Evolutionary conservation across 257 asterid species (phyloP).

Genomic region (Prunella vulgaris): DNA sequence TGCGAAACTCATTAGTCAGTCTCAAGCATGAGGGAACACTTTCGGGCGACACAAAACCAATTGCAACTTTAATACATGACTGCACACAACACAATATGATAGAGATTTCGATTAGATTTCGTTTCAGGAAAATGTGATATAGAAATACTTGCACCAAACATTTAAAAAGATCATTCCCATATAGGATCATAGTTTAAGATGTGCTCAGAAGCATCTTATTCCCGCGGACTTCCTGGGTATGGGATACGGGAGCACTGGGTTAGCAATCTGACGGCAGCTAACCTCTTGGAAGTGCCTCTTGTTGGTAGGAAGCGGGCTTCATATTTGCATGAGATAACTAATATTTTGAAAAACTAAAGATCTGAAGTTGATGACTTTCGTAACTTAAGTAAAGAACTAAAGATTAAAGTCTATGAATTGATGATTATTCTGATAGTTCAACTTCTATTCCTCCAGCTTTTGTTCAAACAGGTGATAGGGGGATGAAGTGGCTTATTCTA

Average conservation of each 20-base stretch:
- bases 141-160: background rate
- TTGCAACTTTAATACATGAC: constrained; percentile 47
- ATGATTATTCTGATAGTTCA: too few relatives aligned
- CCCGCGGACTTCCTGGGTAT: too few relatives aligned
- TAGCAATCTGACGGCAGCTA: too few relatives aligned
- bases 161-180: background rate
- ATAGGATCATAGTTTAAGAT: background rate
- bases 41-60: constrained; percentile 49
- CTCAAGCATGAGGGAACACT: constrained; percentile 29
- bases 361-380: too few relatives aligned
- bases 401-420: too few relatives aligned
- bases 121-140: background rate
- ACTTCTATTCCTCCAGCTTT: background rate
- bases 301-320: too few relatives aligned
- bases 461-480: background rate
- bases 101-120: background rate
- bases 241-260: too few relatives aligned
- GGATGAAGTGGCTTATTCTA: background rate
- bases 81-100: constrained; percentile 23
- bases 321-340: too few relatives aligned
- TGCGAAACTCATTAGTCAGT: constrained; percentile 38
- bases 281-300: too few relatives aligned
- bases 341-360: too few relatives aligned
- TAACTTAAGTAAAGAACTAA: too few relatives aligned
- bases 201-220: background rate